Evolutionary conservation across 768 basidiomycete genomes (phyloP).

Genomic region (Russula ochroleuca): DNA sequence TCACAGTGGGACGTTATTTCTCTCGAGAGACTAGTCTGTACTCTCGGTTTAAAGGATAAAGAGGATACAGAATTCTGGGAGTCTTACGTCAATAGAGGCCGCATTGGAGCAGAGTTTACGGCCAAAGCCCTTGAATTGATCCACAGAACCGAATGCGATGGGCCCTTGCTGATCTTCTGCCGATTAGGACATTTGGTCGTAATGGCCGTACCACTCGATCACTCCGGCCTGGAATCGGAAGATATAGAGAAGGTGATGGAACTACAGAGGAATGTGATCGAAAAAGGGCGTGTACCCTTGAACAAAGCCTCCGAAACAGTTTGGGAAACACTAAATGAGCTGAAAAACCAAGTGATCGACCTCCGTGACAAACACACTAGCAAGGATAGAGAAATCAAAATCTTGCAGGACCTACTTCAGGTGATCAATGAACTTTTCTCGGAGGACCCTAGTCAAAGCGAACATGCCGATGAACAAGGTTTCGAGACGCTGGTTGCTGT

Average conservation of each 20-base stretch:
- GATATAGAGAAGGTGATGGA: neutral
- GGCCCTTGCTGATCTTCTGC: constrained; percentile 15
- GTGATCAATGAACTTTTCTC: neutral
- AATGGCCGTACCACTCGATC: neutral
- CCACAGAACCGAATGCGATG: neutral
- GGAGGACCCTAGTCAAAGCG: no score
- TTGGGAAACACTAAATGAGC: neutral
- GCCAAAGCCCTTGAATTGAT: constrained; percentile 3
- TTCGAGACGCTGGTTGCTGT: neutral
- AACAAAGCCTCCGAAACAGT: neutral
- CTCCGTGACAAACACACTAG: neutral
- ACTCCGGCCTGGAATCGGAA: no score
- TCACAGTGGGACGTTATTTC: no score
- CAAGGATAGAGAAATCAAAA: neutral
- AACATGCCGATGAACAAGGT: neutral
- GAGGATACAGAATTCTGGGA: constrained; percentile 1
- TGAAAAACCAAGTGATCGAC: neutral
- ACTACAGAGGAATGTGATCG: constrained; percentile 6
- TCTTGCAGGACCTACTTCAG: neutral
- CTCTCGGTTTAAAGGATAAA: neutral
- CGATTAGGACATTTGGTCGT: neutral
- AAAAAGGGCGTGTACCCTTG: neutral
- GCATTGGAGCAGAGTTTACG: constrained; percentile 1
- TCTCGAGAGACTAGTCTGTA: constrained; percentile 8
- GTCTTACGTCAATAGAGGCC: neutral